Evolutionary conservation across 768 basidiomycete species (phyloP).

Genomic region (Suillus bovinus): DNA sequence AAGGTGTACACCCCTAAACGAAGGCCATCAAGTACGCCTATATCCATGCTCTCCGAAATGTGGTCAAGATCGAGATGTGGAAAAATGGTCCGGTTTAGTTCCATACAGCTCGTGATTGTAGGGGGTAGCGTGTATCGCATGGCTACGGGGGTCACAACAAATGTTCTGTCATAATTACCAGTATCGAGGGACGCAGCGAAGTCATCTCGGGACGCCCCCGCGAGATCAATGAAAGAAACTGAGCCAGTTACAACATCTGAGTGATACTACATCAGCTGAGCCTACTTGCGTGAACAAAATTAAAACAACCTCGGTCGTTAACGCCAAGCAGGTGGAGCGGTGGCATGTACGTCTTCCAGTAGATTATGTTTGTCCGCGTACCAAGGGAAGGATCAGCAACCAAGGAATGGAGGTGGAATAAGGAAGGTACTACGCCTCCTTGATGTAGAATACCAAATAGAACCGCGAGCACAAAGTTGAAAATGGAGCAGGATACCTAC

Average conservation of each 20-base stretch:
- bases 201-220: slow-evolving; percentile 24
- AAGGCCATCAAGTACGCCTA: slow-evolving; percentile 31
- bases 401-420: slow-evolving; percentile 32
- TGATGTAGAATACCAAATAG: slow-evolving; percentile 42
- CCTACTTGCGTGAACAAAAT: not conserved
- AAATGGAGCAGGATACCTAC: slow-evolving; percentile 30
- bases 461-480: slow-evolving; percentile 29
- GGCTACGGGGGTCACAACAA: slow-evolving; percentile 35
- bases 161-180: slow-evolving; percentile 12
- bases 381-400: slow-evolving; percentile 13
- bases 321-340: slow-evolving; percentile 37
- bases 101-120: slow-evolving; percentile 24
- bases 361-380: slow-evolving; percentile 24
- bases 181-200: slow-evolving; percentile 21
- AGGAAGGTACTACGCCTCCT: slow-evolving; percentile 43
- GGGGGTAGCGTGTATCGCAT: slow-evolving; percentile 23
- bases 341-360: slow-evolving; percentile 45
- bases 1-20: slow-evolving; percentile 35
- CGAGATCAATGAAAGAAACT: slow-evolving; percentile 30
- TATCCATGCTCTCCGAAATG: slow-evolving; percentile 30
- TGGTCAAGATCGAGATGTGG: slow-evolving; percentile 43
- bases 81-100: slow-evolving; percentile 26
- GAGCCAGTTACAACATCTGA: slow-evolving; percentile 26
- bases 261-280: slow-evolving; percentile 3
- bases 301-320: slow-evolving; percentile 21